Evolutionary conservation across 2,329 filamentous ascomycete species (phyloP).

Genomic region (Fusarium miscanthi): DNA sequence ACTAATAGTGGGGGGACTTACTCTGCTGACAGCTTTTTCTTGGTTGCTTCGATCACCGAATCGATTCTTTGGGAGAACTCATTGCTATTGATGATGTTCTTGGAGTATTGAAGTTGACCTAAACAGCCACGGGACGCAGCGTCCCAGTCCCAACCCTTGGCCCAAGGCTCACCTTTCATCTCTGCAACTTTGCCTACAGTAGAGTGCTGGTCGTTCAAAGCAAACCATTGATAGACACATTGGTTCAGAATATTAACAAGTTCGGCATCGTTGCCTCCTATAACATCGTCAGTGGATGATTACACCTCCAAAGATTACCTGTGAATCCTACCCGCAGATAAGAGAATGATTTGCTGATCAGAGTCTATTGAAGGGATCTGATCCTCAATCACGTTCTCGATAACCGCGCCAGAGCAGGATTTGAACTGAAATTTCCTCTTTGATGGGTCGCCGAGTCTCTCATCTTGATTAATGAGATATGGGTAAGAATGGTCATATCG

Average conservation of each 20-base stretch:
- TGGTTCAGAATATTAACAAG: slow-evolving; percentile 16
- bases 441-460: not conserved
- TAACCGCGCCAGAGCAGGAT: not conserved
- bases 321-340: not conserved
- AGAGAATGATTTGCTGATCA: not conserved
- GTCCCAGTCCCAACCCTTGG: not conserved
- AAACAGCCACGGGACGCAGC: not conserved
- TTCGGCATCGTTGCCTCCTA: slow-evolving; percentile 17
- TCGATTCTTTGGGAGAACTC: not conserved
- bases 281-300: rapidly evolving
- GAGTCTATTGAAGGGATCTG: not conserved
- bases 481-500: slow-evolving; percentile 19
- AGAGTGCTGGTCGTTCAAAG: not conserved
- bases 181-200: not conserved
- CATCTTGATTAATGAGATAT: not conserved
- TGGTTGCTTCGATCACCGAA: not conserved
- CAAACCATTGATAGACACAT: slow-evolving; percentile 18
- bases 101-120: not conserved
- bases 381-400: not conserved
- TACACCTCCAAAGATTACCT: rapidly evolving
- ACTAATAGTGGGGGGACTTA: not conserved
- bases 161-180: slow-evolving; percentile 5
- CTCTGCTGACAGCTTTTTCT: slow-evolving; percentile 1
- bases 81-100: not conserved
- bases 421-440: not conserved